Evolutionary conservation across 2,329 filamentous ascomycete species (phyloP).

Genomic region (Trichoderma hamatum): DNA sequence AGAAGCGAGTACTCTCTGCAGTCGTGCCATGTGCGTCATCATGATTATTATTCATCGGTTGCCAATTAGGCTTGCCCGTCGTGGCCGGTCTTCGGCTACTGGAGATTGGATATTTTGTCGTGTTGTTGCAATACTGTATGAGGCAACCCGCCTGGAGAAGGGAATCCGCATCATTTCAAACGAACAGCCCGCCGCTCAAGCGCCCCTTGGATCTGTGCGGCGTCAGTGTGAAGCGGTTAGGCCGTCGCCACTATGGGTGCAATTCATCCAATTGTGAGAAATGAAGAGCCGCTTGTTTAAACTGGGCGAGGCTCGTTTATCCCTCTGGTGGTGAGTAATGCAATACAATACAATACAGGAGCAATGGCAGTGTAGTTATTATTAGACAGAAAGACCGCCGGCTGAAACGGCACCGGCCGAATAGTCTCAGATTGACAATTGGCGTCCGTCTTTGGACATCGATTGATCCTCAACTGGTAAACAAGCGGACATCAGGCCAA

Average conservation of each 20-base stretch:
- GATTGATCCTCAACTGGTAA: not conserved
- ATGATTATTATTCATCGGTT: not conserved
- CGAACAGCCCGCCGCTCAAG: not conserved
- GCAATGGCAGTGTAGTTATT: not conserved
- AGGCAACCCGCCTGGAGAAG: not conserved
- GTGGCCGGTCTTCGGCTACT: not conserved
- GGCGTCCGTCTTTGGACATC: not conserved
- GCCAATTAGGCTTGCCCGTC: not conserved
- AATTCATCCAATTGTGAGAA: not conserved
- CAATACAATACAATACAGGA: too few relatives aligned
- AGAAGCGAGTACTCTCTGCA: not conserved
- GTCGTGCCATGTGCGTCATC: not conserved
- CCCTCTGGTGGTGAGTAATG: not conserved
- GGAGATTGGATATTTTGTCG: not conserved
- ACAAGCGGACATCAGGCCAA: not conserved
- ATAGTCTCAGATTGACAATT: not conserved
- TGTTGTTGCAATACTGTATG: not conserved
- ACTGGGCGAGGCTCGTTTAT: not conserved
- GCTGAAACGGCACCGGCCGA: not conserved
- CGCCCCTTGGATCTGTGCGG: not conserved
- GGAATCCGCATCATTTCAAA: not conserved
- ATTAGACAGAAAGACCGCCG: not conserved
- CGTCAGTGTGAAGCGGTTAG: not conserved
- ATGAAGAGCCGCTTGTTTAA: not conserved
- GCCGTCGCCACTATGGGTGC: not conserved